These are phyloP conservation scores for Hibiscus tridactylites DNA, from an alignment of 345 rosid genomes.

Conservation along the genomic window DNA sequence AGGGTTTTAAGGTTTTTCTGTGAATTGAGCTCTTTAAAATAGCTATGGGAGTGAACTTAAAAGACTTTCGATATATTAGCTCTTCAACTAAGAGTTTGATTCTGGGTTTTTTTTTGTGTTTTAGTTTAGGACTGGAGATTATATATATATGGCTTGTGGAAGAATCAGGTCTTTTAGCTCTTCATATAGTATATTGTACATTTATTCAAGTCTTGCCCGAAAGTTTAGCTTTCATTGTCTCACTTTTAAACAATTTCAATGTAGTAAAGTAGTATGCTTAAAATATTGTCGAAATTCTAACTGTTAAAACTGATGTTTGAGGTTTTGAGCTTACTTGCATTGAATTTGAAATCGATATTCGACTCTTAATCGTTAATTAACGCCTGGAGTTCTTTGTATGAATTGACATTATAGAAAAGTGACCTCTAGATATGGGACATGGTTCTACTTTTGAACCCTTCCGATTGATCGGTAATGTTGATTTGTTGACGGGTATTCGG, in stretches of 20 bases:
- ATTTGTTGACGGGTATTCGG: not conserved
- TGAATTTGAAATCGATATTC: not conserved
- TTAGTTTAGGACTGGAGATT: not conserved
- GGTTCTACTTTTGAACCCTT: not conserved
- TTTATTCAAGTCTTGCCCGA: not conserved
- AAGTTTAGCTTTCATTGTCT: not conserved
- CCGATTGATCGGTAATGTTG: not conserved
- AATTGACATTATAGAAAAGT: not conserved
- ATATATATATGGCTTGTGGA: conserved; percentile 2
- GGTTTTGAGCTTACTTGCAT: not conserved
- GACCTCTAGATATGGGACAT: not conserved
- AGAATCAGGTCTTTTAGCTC: conserved; percentile 7
- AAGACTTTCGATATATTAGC: not conserved
- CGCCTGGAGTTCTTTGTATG: not conserved
- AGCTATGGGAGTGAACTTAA: conserved; percentile 4
- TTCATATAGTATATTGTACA: not conserved
- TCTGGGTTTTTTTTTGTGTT: not conserved
- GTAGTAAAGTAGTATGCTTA: not conserved
- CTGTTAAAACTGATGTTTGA: not conserved
- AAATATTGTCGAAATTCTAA: not conserved
- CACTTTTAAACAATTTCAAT: not conserved
- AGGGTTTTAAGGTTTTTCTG: conserved; percentile 2
- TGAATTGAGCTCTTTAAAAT: not conserved
- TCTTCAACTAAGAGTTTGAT: not conserved
- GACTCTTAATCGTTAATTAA: not conserved